Evolutionary conservation across 2,329 filamentous ascomycete genomes (phyloP), one percentile per base, ranked within the genome.

Genomic region (Ilyonectria sp.): DNA sequence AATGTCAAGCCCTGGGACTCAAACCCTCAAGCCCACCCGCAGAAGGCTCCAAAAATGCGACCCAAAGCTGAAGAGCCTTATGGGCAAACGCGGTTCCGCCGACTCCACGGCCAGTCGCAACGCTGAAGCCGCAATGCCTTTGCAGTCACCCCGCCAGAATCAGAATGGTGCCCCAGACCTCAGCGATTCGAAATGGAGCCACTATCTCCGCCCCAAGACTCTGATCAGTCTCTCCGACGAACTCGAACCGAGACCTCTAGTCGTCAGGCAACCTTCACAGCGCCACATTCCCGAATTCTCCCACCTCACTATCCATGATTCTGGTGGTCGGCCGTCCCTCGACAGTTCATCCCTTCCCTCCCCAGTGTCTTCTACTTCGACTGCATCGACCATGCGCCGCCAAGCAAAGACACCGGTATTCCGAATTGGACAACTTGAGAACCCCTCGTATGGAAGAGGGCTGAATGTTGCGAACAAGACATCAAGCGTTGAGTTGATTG

Each of bases 321-420:
- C 62, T 8, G 29, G 53, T 31, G 33, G 67, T 2, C 67, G 75
- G 13, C 73, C 74, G n/a, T 77, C 75, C 4, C 67, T 76, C 8
- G 75, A 77, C 33, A 74, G 64, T 23, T 71, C 71, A 15, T 74
- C 73, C 10, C 67, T 75, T 8, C 72, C 74, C 17, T 82, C 67
- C 69, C 79, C 37, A 78, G 85, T 69, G 78, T 86, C 66, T 69
- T 77, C 61, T 46, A 77, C 71, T 8, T 76, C 74, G 19, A 75
- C 73, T 7, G 61, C 70, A 61, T 79, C 78, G 3, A 76, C 75
- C 7, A 80, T 81, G 70, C 82, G 85, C 63, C 82, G 84, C 33
- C 83, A 84, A 58, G 84, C 85, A 44, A 88, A 87, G 75, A 88
- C 86, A 2, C 86, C 86, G 0, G 84, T 87, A 23, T 81, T 81